Evolutionary conservation across 192 early-diverging fungal genomes (phyloP), one percentile per base, ranked within the genome.

Genomic region (Entophlyctis luteolus): DNA sequence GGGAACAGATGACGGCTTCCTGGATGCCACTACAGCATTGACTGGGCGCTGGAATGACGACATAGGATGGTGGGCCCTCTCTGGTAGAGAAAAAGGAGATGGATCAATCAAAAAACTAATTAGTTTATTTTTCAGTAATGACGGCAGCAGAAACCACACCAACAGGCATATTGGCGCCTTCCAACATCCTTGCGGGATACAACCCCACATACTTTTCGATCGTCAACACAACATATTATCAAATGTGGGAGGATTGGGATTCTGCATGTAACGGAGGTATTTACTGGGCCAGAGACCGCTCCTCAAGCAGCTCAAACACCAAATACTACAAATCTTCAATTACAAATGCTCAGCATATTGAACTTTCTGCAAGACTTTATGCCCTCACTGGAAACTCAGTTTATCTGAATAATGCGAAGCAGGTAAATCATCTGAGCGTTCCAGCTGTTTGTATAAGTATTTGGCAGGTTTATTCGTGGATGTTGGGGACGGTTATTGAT

Each of bases 1-100:
- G n/a, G 59, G 49, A 28, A 10, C 23, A n/a, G 32, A 66, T 54
- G 39, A 52, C 35, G 70, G 38, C 14, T 71, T 71, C 36, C 42
- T 71, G 2, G 63, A 66, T 55, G 53, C 16, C 18, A 55, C 25
- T 22, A 32, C 34, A 69, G 33, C 59, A 59, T 48, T 67, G 1
- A 31, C 38, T 5, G 79, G 79, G 2, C 70, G 59, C 34, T 76
- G 76, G 76, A 78, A 78, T 45, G 77, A 79, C 49, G 80, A 82
- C 59, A 77, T 82, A 38, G 71, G 59, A 4, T 79, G 77, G 80
- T 81, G 76, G 79, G 76, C 59, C 2, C 29, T 78, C 5, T 67
- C 58, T 18, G 37, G 27, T 57, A 22, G 14, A 53, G 14, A 22
- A 23, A 23, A 10, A 25, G 39, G 14, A 14, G 42, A 50, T 53